phyloP scores from a whole-genome alignment of 371 early-diverging fungal species.

The Mortierella sp. region DNA sequence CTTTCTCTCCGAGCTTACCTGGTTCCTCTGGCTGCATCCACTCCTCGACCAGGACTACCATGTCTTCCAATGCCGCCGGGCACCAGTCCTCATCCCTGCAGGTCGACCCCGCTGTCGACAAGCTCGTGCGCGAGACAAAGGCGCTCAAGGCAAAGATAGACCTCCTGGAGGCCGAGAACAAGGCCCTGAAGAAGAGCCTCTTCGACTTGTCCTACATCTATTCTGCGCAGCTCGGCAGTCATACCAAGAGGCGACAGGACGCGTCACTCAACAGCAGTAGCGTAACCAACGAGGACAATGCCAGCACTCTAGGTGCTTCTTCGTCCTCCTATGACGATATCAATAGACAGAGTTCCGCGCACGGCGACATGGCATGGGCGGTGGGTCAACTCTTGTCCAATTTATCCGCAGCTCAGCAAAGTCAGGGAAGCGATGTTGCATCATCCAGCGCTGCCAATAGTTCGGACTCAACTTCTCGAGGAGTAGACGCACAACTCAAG shows the following conservation, averaged over 20 bases:
- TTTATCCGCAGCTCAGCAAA: conserved; percentile 33
- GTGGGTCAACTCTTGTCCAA: conserved; percentile 38
- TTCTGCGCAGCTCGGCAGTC: conserved; percentile 56
- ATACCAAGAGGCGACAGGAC: conserved; percentile 24
- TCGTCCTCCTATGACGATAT: not conserved
- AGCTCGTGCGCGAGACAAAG: conserved; percentile 76
- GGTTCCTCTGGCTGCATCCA: not conserved
- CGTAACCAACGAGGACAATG: not conserved
- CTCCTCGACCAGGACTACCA: conserved; percentile 5
- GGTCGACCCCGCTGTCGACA: conserved; percentile 60
- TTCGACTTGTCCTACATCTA: conserved; percentile 84
- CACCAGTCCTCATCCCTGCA: conserved; percentile 49
- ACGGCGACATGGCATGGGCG: conserved; percentile 31
- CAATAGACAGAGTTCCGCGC: not conserved
- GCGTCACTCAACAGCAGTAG: conserved; percentile 4
- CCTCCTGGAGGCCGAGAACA: conserved; percentile 84
- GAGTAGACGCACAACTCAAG: conserved; percentile 34
- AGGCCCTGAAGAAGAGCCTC: conserved; percentile 83
- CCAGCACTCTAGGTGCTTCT: not conserved
- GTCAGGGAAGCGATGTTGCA: conserved; percentile 13
- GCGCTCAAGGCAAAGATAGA: conserved; percentile 83
- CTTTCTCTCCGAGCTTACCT: no score
- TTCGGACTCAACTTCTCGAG: conserved; percentile 16
- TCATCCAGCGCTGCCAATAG: conserved; percentile 11
- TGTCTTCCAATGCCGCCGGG: conserved; percentile 41